Base-by-base conservation (phyloP, 2,329 filamentous ascomycete genomes). In the Fusarium equiseti region DNA sequence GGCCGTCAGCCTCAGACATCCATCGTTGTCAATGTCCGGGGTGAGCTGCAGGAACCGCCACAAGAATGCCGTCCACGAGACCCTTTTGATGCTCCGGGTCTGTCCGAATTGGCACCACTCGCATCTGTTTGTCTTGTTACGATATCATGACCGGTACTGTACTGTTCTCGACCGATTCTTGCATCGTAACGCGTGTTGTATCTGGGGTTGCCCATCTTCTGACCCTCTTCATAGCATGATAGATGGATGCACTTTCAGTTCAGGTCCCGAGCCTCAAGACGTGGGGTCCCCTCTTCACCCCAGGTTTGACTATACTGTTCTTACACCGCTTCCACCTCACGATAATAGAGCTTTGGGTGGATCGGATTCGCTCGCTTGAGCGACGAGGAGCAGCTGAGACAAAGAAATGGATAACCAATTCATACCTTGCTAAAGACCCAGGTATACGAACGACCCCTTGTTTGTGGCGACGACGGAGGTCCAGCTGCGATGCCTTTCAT, bases 391-490 rank as follows among this genome's bases (percentile, higher is more conserved):
- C 22, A 22, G 29, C 61, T 61, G 55, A 66, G 43, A 62, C 42
- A 44, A 60, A 22, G 54, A 63, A 65, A 63, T 26, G 16, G 6
- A 50, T 50, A 26, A n/a, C 18, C 35, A 38, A 44, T 48, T 64
- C 77, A 75, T 68, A 82, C 80, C 78, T 78, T 81, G 74, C 81
- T 81, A 59, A 83, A 81, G 69, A 76, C 82, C 78, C 79, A 83
- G 15, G 81, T 83, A 52, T 83, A 80, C 56, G 74, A 77, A 53
- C 79, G 73, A 55, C 75, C 65, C 66, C 79, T 73, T 45, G 76
- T 76, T 50, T 70, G 71, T n/a, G 73, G 72, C 35, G 77, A 73
- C 55, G 75, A 77, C 35, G 78, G 77, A 54, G 78, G 75, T 54
- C 79, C 80, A 59, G 81, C 80, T 54, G 76, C 73, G 53, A 83